These are phyloP conservation scores for Amphirosellinia nigrospora DNA, from an alignment of 495 filamentous ascomycete genomes.

Conservation along the genomic window DNA sequence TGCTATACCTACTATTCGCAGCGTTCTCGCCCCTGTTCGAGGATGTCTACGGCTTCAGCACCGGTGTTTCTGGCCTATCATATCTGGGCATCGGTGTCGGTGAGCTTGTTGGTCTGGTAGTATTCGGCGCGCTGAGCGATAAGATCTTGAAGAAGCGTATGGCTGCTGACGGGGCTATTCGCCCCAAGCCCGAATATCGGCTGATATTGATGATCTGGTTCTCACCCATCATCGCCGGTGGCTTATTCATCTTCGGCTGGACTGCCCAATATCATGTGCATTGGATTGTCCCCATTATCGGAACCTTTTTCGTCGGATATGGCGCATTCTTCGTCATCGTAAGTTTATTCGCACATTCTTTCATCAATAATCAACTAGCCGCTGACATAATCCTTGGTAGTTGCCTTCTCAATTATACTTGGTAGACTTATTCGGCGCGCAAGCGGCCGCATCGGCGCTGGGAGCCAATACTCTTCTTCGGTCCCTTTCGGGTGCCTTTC, in stretches of 20 bases:
- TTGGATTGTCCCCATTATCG: conserved; percentile 61
- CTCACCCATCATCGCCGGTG: conserved; percentile 51
- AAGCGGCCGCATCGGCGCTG: conserved; percentile 61
- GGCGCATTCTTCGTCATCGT: conserved; percentile 53
- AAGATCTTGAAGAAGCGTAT: conserved; percentile 31
- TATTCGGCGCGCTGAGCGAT: conserved; percentile 33
- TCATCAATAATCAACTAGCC: background rate
- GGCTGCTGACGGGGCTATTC: conserved; percentile 30
- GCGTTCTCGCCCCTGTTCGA: conserved; percentile 66
- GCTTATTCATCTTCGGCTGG: conserved; percentile 60
- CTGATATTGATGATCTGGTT: conserved; percentile 58
- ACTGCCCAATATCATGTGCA: conserved; percentile 35
- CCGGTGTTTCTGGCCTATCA: conserved; percentile 44
- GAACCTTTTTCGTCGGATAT: conserved; percentile 47
- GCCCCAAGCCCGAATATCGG: conserved; percentile 54
- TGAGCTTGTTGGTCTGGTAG: conserved; percentile 40
- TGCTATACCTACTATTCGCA: conserved; percentile 77
- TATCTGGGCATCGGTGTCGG: conserved; percentile 51
- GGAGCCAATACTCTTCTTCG: conserved; percentile 59
- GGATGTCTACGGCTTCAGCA: conserved; percentile 53
- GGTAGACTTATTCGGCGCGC: conserved; percentile 63
- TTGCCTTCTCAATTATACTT: conserved; percentile 60
- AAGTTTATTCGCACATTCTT: background rate
- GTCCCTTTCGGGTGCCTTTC: conserved; percentile 59
- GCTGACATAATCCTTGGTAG: background rate